These are phyloP conservation scores for Penicillium brasilianum DNA, from an alignment of 2,329 filamentous ascomycete species.

Conservation along the genomic window DNA sequence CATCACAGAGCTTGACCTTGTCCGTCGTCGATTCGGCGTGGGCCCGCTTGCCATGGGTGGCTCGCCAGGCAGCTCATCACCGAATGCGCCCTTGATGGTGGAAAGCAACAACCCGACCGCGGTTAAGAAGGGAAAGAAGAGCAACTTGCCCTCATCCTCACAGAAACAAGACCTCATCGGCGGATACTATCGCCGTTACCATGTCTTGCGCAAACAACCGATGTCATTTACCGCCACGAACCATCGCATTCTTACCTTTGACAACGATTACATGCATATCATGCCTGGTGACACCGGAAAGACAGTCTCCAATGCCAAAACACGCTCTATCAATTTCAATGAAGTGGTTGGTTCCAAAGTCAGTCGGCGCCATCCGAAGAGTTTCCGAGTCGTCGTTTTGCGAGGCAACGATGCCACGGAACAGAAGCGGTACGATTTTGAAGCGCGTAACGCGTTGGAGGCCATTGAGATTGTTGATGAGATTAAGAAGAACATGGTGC, in stretches of 20 bases:
- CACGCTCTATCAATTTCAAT: constrained; percentile 66
- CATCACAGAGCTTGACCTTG: constrained; percentile 65
- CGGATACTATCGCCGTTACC: constrained; percentile 65
- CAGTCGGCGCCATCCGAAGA: constrained; percentile 66
- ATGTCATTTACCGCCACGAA: constrained; percentile 68
- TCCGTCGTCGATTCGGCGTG: constrained; percentile 66
- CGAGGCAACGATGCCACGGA: constrained; percentile 66
- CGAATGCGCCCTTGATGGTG: constrained; percentile 68
- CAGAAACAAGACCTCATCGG: constrained; percentile 55
- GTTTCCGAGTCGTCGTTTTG: constrained; percentile 66
- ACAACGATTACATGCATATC: constrained; percentile 70
- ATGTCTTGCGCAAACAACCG: constrained; percentile 67
- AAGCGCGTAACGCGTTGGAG: constrained; percentile 62
- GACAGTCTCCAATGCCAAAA: constrained; percentile 59
- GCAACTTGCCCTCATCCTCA: constrained; percentile 54
- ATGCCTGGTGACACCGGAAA: constrained; percentile 63
- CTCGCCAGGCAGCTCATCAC: constrained; percentile 65
- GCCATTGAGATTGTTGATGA: constrained; percentile 67
- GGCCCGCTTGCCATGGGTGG: constrained; percentile 61
- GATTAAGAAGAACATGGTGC: constrained; percentile 63
- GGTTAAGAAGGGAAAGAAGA: constrained; percentile 47
- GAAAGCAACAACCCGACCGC: constrained; percentile 37
- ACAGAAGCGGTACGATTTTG: constrained; percentile 71
- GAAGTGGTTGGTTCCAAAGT: constrained; percentile 70
- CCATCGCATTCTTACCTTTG: constrained; percentile 65